Evolutionary conservation across 352 stramenopile genomes (phyloP).

Genomic region (Pythium monospermum): DNA sequence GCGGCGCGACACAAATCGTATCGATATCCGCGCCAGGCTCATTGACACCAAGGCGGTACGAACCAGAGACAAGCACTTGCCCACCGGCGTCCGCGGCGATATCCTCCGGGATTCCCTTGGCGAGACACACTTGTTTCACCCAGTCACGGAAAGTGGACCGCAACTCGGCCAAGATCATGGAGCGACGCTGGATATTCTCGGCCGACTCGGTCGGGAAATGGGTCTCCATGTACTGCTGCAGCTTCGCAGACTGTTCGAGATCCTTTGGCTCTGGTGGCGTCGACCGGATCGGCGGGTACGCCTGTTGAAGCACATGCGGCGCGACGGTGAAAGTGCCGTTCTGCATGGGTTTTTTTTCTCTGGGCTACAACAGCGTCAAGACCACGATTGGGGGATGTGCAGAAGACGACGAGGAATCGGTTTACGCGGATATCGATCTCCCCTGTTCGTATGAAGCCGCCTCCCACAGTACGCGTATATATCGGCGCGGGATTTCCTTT

Average conservation of each 20-base stretch:
- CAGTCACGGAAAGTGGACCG: conserved; percentile 80
- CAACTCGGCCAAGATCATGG: conserved; percentile 80
- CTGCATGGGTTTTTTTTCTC: too few relatives aligned
- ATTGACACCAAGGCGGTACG: conserved; percentile 96
- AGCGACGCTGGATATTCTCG: conserved; percentile 81
- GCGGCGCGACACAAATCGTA: conserved; percentile 96
- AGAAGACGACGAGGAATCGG: not conserved
- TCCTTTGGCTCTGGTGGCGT: conserved; percentile 80
- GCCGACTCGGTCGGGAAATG: conserved; percentile 73
- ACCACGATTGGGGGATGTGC: not conserved
- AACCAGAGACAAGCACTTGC: conserved; percentile 88
- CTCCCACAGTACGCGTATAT: too few relatives aligned
- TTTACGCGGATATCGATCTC: conserved; percentile 1
- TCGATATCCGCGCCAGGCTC: conserved; percentile 97
- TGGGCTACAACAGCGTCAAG: too few relatives aligned
- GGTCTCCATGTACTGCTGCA: conserved; percentile 77
- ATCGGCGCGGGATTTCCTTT: not conserved
- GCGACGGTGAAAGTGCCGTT: conserved; percentile 66
- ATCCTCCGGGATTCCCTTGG: conserved; percentile 82
- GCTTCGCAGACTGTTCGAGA: conserved; percentile 75
- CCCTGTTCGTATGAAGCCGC: too few relatives aligned
- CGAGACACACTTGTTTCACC: conserved; percentile 81
- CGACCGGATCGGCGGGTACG: conserved; percentile 86
- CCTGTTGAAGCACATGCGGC: conserved; percentile 77
- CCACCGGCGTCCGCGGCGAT: conserved; percentile 81